phyloP scores from a whole-genome alignment of 768 basidiomycete species.

The Mycena sanguinolenta region DNA sequence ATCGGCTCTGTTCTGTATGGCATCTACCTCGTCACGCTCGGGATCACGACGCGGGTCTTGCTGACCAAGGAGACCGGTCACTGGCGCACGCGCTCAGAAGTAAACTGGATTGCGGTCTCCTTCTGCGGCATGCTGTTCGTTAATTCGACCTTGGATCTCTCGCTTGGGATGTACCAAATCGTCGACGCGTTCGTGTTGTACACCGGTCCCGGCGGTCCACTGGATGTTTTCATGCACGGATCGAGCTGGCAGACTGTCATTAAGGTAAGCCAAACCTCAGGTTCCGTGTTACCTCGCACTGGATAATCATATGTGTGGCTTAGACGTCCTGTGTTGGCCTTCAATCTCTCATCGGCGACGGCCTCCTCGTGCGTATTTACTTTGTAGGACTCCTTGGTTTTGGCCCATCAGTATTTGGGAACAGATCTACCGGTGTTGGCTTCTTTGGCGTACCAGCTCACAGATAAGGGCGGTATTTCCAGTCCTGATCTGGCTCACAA shows the following conservation, averaged over 20 bases:
- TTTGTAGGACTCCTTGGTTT: no score
- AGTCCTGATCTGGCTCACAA: neutral
- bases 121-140: neutral
- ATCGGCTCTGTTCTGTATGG: no score
- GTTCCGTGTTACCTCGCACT: no score
- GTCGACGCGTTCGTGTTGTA: neutral
- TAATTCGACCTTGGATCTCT: neutral
- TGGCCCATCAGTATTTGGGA: no score
- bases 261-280: neutral
- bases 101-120: neutral
- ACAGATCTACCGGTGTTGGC: conserved; percentile 1
- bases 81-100: no score
- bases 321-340: neutral
- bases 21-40: no score
- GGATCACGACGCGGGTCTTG: no score
- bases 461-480: neutral
- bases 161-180: neutral
- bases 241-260: conserved; percentile 2
- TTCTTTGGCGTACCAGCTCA: neutral
- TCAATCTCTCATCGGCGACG: neutral
- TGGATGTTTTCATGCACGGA: neutral
- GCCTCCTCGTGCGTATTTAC: neutral
- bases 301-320: neutral
- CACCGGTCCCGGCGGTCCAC: neutral
- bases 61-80: no score